phyloP scores from a whole-genome alignment of 164 flowering plant species.

The Aristolochia contorta region DNA sequence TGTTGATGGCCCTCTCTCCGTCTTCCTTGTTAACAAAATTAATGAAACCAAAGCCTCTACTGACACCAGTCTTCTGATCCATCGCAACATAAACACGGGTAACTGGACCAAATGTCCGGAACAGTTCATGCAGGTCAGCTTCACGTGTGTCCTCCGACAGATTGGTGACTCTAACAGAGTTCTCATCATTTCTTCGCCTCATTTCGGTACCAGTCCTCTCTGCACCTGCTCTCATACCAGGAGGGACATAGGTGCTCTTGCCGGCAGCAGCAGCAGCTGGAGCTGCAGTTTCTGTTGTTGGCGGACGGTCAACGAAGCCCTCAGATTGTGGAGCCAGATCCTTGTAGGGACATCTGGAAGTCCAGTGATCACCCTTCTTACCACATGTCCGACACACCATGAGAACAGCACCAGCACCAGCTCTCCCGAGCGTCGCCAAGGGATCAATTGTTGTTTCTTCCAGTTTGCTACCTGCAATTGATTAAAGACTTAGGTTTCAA shows the following conservation, averaged over 20 bases:
- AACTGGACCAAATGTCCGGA: constrained; percentile 42
- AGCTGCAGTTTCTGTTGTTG: constrained; percentile 24
- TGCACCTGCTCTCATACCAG: constrained; percentile 13
- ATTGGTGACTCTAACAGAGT: constrained; percentile 47
- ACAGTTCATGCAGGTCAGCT: constrained; percentile 49
- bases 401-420: constrained; percentile 60
- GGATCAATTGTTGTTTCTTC: constrained; percentile 52
- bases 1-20: constrained; percentile 52
- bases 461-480: constrained; percentile 42
- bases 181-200: constrained; percentile 49
- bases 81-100: constrained; percentile 44
- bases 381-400: constrained; percentile 81
- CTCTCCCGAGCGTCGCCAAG: constrained; percentile 38
- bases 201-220: constrained; percentile 32
- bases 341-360: constrained; percentile 68
- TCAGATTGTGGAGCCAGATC: constrained; percentile 50
- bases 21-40: constrained; percentile 52
- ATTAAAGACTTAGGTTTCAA: not conserved
- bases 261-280: constrained; percentile 22
- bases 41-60: constrained; percentile 54
- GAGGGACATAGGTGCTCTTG: constrained; percentile 3
- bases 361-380: constrained; percentile 88
- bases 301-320: constrained; percentile 37
- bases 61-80: constrained; percentile 44
- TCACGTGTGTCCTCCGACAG: constrained; percentile 54